Base-by-base conservation (phyloP, 148 eudicot genomes). In the Camellia granthamiana region DNA sequence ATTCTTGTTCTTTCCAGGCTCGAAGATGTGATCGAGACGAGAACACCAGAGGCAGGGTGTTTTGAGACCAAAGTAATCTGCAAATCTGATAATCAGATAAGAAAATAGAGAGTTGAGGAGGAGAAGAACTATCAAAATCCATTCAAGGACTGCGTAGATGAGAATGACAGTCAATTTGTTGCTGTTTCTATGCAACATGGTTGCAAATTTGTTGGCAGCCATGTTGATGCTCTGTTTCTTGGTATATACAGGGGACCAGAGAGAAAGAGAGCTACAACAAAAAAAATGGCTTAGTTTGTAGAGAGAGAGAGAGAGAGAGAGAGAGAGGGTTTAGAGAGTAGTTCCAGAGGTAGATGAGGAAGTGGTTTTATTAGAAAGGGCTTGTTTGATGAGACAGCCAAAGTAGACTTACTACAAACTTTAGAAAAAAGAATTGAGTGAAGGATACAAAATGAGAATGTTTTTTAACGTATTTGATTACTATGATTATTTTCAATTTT, bases 41-140 rank as follows among this genome's bases (percentile, higher is more conserved):
- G 95, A 87, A 77, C 99, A 96, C 79, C 88, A 87, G 5, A 85
- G 77, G 66, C 99, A 96, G 2, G 99, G 99, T 7, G 91, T 86
- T 83, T 90, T 86, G 23, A 96, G 93, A 30, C 98, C 97, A 44
- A 93, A 93, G 76, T 86, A 90, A 18, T 84, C 81, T 2, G 99
- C 88, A 69, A 92, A 96, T 82, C 86, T 93, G 75, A 90, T 77
- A 77, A 93, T 91, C 59, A 93, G 79, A 82, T 85, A 89, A 5
- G 95, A 92, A 79, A 96, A 91, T 0, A 96, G 80, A 43, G 98
- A 90, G 69, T 96, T 92, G 18, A 93, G 74, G 47, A 96, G 94
- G 38, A 96, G 94, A 43, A 93, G 86, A 78, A 83, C 75, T 47
- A 96, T 93, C 5, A 96, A 78, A 75, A 84, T 85, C 98, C 98